Evolutionary conservation across 495 filamentous ascomycete species (phyloP), one percentile per base, ranked within the genome.

Genomic region (Amphirosellinia nigrospora): DNA sequence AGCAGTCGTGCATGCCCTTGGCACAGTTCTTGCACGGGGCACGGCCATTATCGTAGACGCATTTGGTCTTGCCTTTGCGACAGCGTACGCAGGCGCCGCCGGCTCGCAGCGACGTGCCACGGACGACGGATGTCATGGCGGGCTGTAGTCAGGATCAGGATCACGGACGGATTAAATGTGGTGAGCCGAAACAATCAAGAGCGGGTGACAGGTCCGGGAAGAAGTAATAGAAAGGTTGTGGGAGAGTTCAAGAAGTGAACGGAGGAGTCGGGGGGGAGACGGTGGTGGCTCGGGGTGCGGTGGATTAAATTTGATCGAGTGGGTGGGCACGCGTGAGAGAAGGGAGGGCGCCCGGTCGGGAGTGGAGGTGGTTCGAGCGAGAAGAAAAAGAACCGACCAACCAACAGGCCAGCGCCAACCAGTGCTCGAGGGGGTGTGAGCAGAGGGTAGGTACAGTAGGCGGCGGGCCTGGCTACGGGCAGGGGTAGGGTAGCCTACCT

Each of bases 1-100:
- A 86, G 72, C 84, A 86, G 62, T 86, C 84, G 72, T 86, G 84
- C 79, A 85, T 78, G 63, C 84, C 84, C 71, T 86, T 86, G n/a
- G 84, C 82, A 72, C 84, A 86, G 74, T 86, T 86, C 72, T 82
- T 82, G 75, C 84, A 86, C 23, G 84, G 84, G 19, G 84, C 82
- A 46, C 82, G 71, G 56, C 84, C 84, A 71, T 82, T 85, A 58
- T 85, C 83, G 77, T 86, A 86, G 67, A 86, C 83, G 60, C 84
- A 86, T 50, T 85, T 85, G 21, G 84, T 86, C 72, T 86, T 86
- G 78, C 84, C 84, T 73, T 85, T 86, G 68, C 84, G 84, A 77
- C 84, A 86, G 74, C 84, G 82, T 67, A 85, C 83, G 68, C 84
- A 86, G 55, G 84, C 84, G 71, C 84, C 84, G 77, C 84, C 84